Conservation (phyloP, 2,329 filamentous ascomycete species). For the Graphilbum fragrans region DNA sequence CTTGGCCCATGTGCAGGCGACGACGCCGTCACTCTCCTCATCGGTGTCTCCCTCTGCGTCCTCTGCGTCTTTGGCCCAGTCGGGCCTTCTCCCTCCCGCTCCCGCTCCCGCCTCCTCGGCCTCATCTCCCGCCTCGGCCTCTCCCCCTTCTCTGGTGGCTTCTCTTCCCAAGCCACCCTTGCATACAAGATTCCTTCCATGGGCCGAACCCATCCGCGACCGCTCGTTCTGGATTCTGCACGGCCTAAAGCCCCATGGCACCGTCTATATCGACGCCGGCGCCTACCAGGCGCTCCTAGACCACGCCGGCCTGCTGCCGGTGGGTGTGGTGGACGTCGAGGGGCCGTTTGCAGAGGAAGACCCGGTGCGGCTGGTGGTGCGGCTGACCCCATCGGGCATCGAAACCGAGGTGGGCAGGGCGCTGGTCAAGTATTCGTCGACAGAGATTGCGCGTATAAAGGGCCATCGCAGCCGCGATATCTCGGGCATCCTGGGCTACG, state of each 20-base stretch:
- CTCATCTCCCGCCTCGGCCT: constrained; percentile 2
- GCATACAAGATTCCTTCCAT: constrained; percentile 88
- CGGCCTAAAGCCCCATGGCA: constrained; percentile 81
- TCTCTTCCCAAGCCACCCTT: constrained; percentile 42
- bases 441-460: constrained; percentile 74
- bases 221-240: constrained; percentile 96
- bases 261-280: constrained; percentile 84
- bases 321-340: constrained; percentile 81
- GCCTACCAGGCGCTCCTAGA: constrained; percentile 67
- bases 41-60: neutral
- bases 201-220: constrained; percentile 73
- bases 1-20: constrained; percentile 63
- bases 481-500: constrained; percentile 68
- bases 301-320: constrained; percentile 80
- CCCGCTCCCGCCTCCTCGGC: neutral
- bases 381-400: constrained; percentile 64
- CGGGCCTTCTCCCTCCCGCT: neutral
- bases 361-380: constrained; percentile 74
- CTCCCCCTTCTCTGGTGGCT: constrained; percentile 9
- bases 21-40: constrained; percentile 9
- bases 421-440: constrained; percentile 83
- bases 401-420: constrained; percentile 74
- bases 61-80: neutral
- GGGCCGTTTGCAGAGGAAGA: constrained; percentile 87
- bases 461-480: constrained; percentile 78